These are phyloP conservation scores for Termitomyces sp. DNA, from an alignment of 768 basidiomycete species.

Conservation along the genomic window DNA sequence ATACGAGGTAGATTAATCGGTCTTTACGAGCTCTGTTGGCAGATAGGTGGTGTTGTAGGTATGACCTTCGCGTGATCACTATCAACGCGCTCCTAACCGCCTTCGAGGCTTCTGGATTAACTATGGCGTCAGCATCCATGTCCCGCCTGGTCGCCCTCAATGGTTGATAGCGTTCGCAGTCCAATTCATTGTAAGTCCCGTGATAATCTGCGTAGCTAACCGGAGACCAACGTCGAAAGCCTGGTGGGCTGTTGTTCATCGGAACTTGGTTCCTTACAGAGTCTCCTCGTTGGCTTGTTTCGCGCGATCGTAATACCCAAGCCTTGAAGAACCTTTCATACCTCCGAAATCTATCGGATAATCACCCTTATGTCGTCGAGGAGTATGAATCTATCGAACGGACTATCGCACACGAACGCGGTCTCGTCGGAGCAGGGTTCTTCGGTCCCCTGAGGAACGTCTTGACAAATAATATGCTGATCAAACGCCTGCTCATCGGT, in stretches of 20 bases:
- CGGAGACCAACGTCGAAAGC: slow-evolving; percentile 13
- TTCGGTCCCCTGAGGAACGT: slow-evolving; percentile 26
- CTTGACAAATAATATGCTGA: slow-evolving; percentile 18
- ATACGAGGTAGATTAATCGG: slow-evolving; percentile 44
- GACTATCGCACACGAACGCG: slow-evolving; percentile 26
- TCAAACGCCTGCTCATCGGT: slow-evolving; percentile 30
- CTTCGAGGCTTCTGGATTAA: slow-evolving; percentile 29
- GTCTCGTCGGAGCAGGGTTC: slow-evolving; percentile 27
- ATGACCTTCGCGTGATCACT: slow-evolving; percentile 6
- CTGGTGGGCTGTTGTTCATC: slow-evolving; percentile 26
- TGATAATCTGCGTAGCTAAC: background rate
- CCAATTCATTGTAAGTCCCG: slow-evolving; percentile 25
- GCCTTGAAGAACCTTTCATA: slow-evolving; percentile 26
- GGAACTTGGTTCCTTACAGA: slow-evolving; percentile 27
- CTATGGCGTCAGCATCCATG: slow-evolving; percentile 26
- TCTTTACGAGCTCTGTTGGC: slow-evolving; percentile 42
- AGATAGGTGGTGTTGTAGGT: slow-evolving; percentile 40
- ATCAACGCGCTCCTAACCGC: background rate
- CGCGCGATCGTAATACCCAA: slow-evolving; percentile 24
- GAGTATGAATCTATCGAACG: slow-evolving; percentile 26
- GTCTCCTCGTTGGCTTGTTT: slow-evolving; percentile 32
- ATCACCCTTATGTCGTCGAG: slow-evolving; percentile 23
- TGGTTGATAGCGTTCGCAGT: slow-evolving; percentile 34
- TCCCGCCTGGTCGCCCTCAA: slow-evolving; percentile 22
- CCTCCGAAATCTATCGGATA: slow-evolving; percentile 24